phyloP scores from a whole-genome alignment of 345 rosid species.

The Pistacia integerrima region DNA sequence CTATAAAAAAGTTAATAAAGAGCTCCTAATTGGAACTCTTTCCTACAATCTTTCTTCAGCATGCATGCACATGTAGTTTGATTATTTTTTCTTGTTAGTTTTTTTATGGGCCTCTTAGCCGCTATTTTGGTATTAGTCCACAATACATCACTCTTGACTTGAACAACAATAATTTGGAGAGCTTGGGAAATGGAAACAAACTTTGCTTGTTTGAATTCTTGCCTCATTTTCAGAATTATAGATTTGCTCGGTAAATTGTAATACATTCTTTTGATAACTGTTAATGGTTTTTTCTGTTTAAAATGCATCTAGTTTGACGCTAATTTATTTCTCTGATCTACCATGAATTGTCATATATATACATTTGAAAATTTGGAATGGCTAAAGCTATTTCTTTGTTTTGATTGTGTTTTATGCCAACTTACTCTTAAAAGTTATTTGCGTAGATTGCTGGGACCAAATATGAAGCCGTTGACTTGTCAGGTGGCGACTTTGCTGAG shows the following conservation, averaged over 20 bases:
- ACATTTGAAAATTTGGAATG: background rate
- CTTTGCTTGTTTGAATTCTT: background rate
- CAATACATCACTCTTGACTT: background rate
- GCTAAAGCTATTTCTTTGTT: background rate
- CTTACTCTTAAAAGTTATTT: constrained; percentile 15
- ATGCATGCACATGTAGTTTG: background rate
- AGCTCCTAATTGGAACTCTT: background rate
- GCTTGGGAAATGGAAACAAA: background rate
- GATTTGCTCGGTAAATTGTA: background rate
- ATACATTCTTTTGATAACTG: background rate
- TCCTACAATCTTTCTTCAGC: background rate
- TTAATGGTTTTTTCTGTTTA: background rate
- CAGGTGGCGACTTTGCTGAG: constrained; percentile 69
- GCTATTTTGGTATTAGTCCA: background rate
- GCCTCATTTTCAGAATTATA: background rate
- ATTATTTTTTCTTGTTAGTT: background rate
- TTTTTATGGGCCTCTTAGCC: background rate
- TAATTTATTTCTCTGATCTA: background rate
- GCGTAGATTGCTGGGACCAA: constrained; percentile 61
- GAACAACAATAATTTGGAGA: background rate
- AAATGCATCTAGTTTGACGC: background rate
- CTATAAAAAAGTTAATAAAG: background rate
- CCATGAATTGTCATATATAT: background rate
- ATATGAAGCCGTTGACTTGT: constrained; percentile 71
- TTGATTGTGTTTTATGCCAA: background rate